Evolutionary conservation across 2,329 filamentous ascomycete genomes (phyloP).

Genomic region (Parastagonospora avenae): DNA sequence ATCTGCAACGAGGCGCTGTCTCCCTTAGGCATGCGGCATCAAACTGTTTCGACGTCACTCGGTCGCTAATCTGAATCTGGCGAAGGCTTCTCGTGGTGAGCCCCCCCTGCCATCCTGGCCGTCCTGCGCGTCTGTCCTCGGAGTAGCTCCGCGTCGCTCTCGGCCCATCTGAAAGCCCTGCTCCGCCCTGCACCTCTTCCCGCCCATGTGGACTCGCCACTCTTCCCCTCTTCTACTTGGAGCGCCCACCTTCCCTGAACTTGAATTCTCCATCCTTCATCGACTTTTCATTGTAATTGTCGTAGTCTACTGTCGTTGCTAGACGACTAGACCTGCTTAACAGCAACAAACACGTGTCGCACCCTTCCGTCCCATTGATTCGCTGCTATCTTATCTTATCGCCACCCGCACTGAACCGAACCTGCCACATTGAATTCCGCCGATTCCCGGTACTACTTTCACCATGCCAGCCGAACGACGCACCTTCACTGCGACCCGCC

Average conservation of each 20-base stretch:
- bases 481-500: constrained; percentile 41
- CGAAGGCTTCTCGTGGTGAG: constrained; percentile 13
- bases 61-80: constrained; percentile 25
- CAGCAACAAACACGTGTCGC: neutral
- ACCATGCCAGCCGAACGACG: constrained; percentile 50
- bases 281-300: constrained; percentile 13
- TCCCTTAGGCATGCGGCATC: constrained; percentile 7
- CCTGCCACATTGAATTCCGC: constrained; percentile 14
- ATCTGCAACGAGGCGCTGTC: constrained; percentile 7
- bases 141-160: constrained; percentile 24
- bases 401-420: constrained; percentile 15
- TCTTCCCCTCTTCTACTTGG: constrained; percentile 22
- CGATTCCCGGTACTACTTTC: neutral
- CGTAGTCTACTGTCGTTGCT: constrained; percentile 24
- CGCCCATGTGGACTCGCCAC: constrained; percentile 29
- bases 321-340: constrained; percentile 10
- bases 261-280: constrained; percentile 5
- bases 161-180: constrained; percentile 33
- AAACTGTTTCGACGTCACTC: constrained; percentile 17
- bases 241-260: constrained; percentile 11
- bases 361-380: neutral
- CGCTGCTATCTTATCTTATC: neutral
- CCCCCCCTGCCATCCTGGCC: constrained; percentile 26
- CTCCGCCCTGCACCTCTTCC: constrained; percentile 24
- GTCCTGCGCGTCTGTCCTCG: constrained; percentile 5